Conservation (phyloP, 331 rosid genomes). For the Cydonia oblonga region DNA sequence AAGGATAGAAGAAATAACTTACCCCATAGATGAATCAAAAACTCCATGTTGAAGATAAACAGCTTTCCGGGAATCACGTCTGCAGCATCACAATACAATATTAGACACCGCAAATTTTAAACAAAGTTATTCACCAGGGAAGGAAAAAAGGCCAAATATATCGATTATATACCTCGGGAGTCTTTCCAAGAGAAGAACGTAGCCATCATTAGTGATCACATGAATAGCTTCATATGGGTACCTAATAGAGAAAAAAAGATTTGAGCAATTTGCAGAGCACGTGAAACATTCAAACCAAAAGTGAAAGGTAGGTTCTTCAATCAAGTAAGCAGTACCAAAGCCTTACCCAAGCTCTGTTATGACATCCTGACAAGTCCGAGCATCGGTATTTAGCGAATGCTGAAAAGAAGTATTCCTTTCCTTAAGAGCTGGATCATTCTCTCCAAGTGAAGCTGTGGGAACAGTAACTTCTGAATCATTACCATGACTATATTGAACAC, state of each 20-base stretch:
- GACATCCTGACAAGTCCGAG: conserved; percentile 93
- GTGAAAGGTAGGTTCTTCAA: neutral
- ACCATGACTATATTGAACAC: conserved; percentile 11
- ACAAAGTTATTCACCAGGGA: neutral
- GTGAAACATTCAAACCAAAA: neutral
- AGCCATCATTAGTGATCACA: conserved; percentile 82
- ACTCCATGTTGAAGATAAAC: conserved; percentile 90
- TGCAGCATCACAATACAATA: conserved; percentile 30
- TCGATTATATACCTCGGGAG: conserved; percentile 58
- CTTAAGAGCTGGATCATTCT: conserved; percentile 30
- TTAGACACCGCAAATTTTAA: conserved; percentile 9
- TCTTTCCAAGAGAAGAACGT: conserved; percentile 88
- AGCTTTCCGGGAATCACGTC: conserved; percentile 81
- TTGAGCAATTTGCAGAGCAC: conserved; percentile 9
- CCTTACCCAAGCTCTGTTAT: conserved; percentile 87
- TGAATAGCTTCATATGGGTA: conserved; percentile 88
- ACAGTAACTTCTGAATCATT: conserved; percentile 11
- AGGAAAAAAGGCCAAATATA: neutral
- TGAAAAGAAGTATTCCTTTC: conserved; percentile 35
- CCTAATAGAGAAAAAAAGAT: conserved; percentile 23
- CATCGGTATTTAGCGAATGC: conserved; percentile 73
- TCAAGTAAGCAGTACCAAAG: neutral
- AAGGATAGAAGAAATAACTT: conserved; percentile 24
- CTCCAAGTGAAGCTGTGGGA: conserved; percentile 42
- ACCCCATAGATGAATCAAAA: conserved; percentile 97